Percentiles rank a stretch among this genome's conserved stretches.
Evolutionary conservation across 768 basidiomycete genomes (phyloP).

Genomic region (Mycena indigotica): DNA sequence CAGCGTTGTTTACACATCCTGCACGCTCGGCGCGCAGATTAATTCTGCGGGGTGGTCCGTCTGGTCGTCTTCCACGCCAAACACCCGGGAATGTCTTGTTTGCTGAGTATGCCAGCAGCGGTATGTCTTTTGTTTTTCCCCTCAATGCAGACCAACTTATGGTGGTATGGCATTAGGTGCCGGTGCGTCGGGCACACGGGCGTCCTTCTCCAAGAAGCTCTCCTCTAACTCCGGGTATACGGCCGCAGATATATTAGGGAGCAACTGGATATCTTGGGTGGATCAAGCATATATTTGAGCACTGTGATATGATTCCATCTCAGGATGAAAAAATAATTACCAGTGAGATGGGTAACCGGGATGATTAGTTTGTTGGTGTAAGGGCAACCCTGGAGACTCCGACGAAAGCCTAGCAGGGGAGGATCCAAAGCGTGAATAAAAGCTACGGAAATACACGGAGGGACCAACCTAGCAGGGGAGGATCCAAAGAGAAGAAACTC

Average conservation of each 20-base stretch:
- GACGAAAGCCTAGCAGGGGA: no score
- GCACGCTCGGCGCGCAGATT: conserved; percentile 25
- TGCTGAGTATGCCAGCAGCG: conserved; percentile 28
- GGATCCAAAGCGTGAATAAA: no score
- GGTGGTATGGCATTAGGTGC: conserved; percentile 13
- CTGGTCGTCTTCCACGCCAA: conserved; percentile 30
- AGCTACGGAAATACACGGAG: no score
- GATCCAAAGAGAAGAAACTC: no score
- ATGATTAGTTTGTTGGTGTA: no score
- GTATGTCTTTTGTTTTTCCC: conserved; percentile 7
- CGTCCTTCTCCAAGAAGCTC: conserved; percentile 28
- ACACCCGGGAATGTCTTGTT: conserved; percentile 30
- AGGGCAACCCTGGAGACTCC: no score
- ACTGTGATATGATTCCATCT: no score
- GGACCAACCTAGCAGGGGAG: no score
- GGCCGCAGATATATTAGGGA: conserved; percentile 27
- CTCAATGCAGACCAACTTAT: neutral
- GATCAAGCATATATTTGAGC: conserved; percentile 25
- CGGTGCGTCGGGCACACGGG: conserved; percentile 29
- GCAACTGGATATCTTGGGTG: conserved; percentile 28
- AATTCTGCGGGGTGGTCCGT: conserved; percentile 31
- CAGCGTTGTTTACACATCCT: conserved; percentile 29
- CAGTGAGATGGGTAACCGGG: no score
- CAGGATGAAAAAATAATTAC: neutral
- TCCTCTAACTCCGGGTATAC: conserved; percentile 23